Percentiles rank a stretch among this genome's conserved stretches.
phyloP scores from a whole-genome alignment of 352 stramenopile species.

The Elongisporangium undulatum region DNA sequence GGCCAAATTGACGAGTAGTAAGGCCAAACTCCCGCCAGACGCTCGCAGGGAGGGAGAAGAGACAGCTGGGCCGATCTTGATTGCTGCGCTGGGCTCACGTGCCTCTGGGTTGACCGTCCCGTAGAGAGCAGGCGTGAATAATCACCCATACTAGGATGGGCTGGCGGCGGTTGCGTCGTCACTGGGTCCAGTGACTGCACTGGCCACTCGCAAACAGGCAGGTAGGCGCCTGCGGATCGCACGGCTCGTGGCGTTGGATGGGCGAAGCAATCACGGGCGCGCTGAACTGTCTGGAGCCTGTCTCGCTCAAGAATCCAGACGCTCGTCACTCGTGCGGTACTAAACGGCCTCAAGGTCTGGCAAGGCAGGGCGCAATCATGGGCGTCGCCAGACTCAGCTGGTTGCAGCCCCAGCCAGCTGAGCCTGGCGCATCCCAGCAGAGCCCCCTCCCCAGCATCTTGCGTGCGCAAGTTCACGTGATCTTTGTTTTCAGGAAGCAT shows the following conservation, averaged over 20 bases:
- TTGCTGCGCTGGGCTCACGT: neutral
- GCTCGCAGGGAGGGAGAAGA: too few relatives aligned
- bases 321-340: neutral
- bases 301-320: neutral
- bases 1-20: neutral
- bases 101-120: neutral
- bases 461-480: too few relatives aligned
- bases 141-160: neutral
- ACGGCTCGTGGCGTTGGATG: neutral
- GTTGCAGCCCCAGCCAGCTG: too few relatives aligned
- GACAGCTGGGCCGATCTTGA: neutral
- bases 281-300: too few relatives aligned
- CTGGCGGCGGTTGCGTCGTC: neutral
- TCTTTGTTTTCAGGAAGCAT: too few relatives aligned
- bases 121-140: neutral
- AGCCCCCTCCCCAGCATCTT: too few relatives aligned
- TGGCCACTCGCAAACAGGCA: neutral
- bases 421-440: too few relatives aligned
- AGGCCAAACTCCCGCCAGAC: too few relatives aligned
- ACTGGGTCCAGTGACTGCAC: neutral
- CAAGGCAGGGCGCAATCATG: neutral
- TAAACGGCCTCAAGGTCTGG: too few relatives aligned
- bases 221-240: neutral
- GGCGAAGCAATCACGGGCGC: neutral
- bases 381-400: neutral